Evolutionary conservation across 768 basidiomycete species (phyloP).

Genomic region (Macrolepiota fuliginosa): DNA sequence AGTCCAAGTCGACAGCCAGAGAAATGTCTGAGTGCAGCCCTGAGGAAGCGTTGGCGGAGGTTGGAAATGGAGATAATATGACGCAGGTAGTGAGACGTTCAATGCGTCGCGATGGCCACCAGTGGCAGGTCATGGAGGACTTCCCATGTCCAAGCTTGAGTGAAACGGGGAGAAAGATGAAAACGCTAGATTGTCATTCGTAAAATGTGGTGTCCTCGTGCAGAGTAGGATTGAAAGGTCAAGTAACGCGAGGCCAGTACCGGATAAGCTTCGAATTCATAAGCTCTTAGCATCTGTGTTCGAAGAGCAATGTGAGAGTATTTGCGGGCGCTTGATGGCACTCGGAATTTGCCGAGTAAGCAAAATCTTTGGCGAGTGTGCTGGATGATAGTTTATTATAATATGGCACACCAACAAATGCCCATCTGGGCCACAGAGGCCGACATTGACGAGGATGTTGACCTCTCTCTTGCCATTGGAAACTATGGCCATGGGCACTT

Average conservation of each 20-base stretch:
- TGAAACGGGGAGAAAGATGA: not conserved
- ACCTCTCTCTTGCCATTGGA: constrained; percentile 65
- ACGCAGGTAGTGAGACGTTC: too few relatives aligned
- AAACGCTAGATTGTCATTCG: not conserved
- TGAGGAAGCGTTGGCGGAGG: not conserved
- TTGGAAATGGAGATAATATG: not conserved
- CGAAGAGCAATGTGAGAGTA: too few relatives aligned
- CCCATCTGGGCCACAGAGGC: constrained; percentile 76
- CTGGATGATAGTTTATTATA: constrained; percentile 7
- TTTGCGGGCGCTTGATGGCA: not conserved
- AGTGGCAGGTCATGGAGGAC: not conserved
- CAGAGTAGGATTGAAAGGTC: not conserved
- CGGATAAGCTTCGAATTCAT: not conserved
- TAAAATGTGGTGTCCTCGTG: not conserved
- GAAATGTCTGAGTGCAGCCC: not conserved
- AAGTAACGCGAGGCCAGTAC: not conserved
- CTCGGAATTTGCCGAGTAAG: constrained; percentile 32
- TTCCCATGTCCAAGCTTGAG: not conserved
- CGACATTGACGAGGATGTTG: constrained; percentile 80
- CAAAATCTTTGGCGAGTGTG: constrained; percentile 27
- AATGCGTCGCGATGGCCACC: too few relatives aligned
- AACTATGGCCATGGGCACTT: constrained; percentile 69
- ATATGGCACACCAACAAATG: constrained; percentile 65
- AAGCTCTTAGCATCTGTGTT: not conserved
- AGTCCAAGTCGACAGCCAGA: not conserved